Base-by-base conservation (phyloP, 352 stramenopile genomes). In the Pythium volutum region DNA sequence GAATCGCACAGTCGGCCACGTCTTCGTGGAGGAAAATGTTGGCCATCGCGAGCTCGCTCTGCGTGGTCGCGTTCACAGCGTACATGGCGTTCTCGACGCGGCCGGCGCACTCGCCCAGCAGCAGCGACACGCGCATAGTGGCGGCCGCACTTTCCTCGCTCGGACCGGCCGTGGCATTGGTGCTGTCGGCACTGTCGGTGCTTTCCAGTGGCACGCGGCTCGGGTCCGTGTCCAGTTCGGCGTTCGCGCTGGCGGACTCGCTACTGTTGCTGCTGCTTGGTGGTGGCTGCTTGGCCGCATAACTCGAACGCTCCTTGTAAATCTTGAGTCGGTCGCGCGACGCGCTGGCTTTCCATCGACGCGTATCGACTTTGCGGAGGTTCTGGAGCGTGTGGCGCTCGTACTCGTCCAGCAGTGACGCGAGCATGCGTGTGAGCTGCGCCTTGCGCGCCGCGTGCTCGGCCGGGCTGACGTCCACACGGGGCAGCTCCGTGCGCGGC, bases 241-340 rank as follows among this genome's bases (percentile, higher is more conserved):
- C n/a, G n/a, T n/a, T n/a, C n/a, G n/a, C n/a, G n/a, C n/a, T n/a
- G n/a, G n/a, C n/a, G n/a, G n/a, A n/a, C n/a, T n/a, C n/a, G n/a
- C n/a, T n/a, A n/a, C n/a, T n/a, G 12, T 43, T 11, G 41, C 20
- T 41, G 36, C 27, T 31, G 33, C 18, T 20, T 16, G 11, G 2
- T 43, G 36, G 14, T 12, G 36, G 6, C 10, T 43, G 36, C 14
- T 43, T 43, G 9, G 18, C 6, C 6, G 36, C 36, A n/a, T 55
- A 55, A 43, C 49, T 48, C 27, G 25, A 42, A 5, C 74, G 72
- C 59, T 86, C 73, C 48, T 67, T 76, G 64, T 73, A 86, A 8
- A 88, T 60, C 57, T 77, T 73, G 38, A 88, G 64, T 22, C 73
- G 70, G 45, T 83, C 75, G 18, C 76, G 72, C n/a, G 69, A 66